phyloP scores from a whole-genome alignment of 495 filamentous ascomycete genomes.

The Aspergillus mulundensis region DNA sequence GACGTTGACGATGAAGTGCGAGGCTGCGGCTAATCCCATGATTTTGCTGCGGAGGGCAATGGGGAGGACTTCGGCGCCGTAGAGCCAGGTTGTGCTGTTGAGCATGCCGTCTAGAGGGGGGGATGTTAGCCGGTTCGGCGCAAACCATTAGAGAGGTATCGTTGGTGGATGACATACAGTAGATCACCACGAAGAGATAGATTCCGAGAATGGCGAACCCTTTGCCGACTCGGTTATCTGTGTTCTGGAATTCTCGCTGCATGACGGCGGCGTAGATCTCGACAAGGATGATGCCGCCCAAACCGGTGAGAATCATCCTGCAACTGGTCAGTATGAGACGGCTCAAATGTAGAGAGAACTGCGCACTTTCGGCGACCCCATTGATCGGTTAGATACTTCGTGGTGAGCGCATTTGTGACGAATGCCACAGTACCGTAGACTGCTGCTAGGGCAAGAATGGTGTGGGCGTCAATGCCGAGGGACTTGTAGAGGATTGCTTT shows the following conservation, averaged over 20 bases:
- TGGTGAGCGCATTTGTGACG: constrained; percentile 48
- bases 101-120: constrained; percentile 47
- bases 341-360: neutral
- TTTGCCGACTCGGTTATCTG: constrained; percentile 51
- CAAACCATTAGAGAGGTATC: neutral
- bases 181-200: constrained; percentile 54
- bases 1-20: constrained; percentile 58
- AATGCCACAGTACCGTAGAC: constrained; percentile 57
- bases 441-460: constrained; percentile 51
- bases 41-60: constrained; percentile 55
- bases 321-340: neutral
- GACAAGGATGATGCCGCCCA: constrained; percentile 46
- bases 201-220: constrained; percentile 60
- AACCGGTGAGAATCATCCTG: constrained; percentile 52
- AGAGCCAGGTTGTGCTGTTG: constrained; percentile 58
- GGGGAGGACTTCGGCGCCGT: constrained; percentile 56
- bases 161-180: constrained; percentile 37
- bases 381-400: constrained; percentile 52
- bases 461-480: constrained; percentile 47
- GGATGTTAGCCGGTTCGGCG: neutral
- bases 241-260: constrained; percentile 53
- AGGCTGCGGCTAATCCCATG: constrained; percentile 54
- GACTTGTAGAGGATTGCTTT: constrained; percentile 53
- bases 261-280: constrained; percentile 59
- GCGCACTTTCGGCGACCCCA: constrained; percentile 56